Conservation (phyloP, 805 yeast genomes). For the Wickerhamiella sergipiensis region DNA sequence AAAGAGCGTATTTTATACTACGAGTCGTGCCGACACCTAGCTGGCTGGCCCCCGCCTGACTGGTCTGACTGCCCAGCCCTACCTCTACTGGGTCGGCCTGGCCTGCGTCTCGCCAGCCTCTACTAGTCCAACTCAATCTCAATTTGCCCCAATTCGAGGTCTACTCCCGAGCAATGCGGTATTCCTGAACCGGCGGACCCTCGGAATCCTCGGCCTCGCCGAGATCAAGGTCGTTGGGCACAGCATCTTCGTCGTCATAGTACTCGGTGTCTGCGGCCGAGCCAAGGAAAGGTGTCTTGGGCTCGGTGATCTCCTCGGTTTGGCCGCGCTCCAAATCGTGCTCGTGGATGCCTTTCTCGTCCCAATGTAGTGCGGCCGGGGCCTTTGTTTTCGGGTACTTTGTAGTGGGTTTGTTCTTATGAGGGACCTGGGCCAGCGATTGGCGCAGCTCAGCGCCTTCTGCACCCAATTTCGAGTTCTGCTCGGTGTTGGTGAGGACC, state of each 20-base stretch:
- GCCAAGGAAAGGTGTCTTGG: slow-evolving; percentile 20
- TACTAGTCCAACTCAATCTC: too few species aligned
- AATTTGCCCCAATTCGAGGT: too few species aligned
- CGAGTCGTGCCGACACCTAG: too few species aligned
- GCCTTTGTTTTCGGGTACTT: slow-evolving; percentile 19
- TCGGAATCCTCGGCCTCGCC: slow-evolving; percentile 8
- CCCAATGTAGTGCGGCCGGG: slow-evolving; percentile 16
- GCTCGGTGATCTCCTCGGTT: slow-evolving; percentile 17
- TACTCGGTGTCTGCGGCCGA: slow-evolving; percentile 20
- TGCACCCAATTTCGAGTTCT: slow-evolving; percentile 38
- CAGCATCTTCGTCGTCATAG: slow-evolving; percentile 18
- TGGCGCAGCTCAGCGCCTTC: slow-evolving; percentile 15
- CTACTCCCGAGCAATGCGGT: background rate
- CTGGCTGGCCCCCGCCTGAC: too few species aligned
- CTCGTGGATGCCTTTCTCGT: slow-evolving; percentile 14
- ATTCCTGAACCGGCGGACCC: background rate
- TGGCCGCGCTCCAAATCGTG: slow-evolving; percentile 19
- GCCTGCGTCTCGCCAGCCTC: too few species aligned
- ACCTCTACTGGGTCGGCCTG: too few species aligned
- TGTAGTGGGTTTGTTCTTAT: background rate
- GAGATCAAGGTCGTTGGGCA: slow-evolving; percentile 13
- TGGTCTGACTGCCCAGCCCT: too few species aligned
- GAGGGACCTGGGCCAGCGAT: slow-evolving; percentile 1
- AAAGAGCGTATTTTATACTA: background rate
- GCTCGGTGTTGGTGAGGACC: slow-evolving; percentile 65